Conservation (phyloP, 2,329 filamentous ascomycete species). For the Cladorrhinum sp. region DNA sequence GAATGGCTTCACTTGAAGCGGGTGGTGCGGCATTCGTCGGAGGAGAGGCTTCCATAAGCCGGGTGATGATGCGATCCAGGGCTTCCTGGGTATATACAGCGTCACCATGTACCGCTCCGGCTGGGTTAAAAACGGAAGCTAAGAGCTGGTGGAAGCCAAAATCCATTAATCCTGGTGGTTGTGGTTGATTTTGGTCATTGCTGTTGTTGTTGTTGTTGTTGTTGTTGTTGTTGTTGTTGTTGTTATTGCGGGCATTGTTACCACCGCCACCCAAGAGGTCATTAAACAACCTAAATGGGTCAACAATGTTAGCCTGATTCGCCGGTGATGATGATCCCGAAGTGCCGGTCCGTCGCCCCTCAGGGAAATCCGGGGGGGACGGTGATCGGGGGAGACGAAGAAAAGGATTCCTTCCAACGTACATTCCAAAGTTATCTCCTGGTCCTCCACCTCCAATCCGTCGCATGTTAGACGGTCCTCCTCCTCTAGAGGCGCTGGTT, state of each 20-base stretch:
- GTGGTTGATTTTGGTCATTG: neutral
- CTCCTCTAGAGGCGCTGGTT: slow-evolving; percentile 17
- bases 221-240: neutral
- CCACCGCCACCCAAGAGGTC: slow-evolving; percentile 38
- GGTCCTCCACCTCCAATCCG: neutral
- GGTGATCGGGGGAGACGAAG: neutral
- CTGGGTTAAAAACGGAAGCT: slow-evolving; percentile 49
- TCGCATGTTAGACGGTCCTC: slow-evolving; percentile 10
- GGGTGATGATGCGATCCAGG: slow-evolving; percentile 81
- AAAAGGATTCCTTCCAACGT: slow-evolving; percentile 31
- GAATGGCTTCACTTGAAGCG: slow-evolving; percentile 72
- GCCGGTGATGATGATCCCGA: neutral
- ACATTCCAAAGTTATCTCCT: slow-evolving; percentile 44
- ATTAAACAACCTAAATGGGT: slow-evolving; percentile 43
- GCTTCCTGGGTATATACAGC: slow-evolving; percentile 89
- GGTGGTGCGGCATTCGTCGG: slow-evolving; percentile 77
- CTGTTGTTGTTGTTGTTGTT: neutral
- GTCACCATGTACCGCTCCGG: slow-evolving; percentile 63
- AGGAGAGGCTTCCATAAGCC: slow-evolving; percentile 81
- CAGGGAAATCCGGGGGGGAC: neutral
- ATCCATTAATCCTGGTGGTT: slow-evolving; percentile 1
- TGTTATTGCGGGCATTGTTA: slow-evolving; percentile 14
- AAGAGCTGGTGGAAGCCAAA: slow-evolving; percentile 49
- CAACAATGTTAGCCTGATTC: slow-evolving; percentile 33
- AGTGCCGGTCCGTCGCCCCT: neutral